Evolutionary conservation across 208 protist genomes (phyloP).

Genomic region (Wallacemonas sp.): DNA sequence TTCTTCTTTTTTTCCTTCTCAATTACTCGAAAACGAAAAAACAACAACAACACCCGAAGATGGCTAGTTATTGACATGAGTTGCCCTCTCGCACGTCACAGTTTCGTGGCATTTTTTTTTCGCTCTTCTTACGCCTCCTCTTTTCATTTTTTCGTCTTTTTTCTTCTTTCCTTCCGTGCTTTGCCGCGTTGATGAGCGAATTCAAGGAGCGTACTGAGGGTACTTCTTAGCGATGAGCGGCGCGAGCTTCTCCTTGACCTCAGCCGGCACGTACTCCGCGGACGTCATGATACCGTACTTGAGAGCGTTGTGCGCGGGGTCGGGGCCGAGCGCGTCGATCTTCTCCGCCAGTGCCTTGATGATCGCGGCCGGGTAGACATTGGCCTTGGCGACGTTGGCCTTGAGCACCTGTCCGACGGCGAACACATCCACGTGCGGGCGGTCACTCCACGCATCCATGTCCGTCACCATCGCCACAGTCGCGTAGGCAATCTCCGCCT

Average conservation of each 20-base stretch:
- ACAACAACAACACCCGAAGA: too few relatives aligned
- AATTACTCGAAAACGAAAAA: not conserved
- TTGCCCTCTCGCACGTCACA: too few relatives aligned
- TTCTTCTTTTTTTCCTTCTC: slow-evolving; percentile 6
- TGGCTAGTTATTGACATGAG: too few relatives aligned
- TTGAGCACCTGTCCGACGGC: slow-evolving; percentile 57
- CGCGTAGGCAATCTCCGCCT: slow-evolving; percentile 91
- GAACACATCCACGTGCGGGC: slow-evolving; percentile 65
- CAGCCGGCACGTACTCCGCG: slow-evolving; percentile 38
- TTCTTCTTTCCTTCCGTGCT: slow-evolving; percentile 4
- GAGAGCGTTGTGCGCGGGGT: slow-evolving; percentile 66
- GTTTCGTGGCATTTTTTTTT: too few relatives aligned
- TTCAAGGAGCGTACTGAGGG: slow-evolving; percentile 36
- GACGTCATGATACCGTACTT: slow-evolving; percentile 55
- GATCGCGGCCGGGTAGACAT: slow-evolving; percentile 51
- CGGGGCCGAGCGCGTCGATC: slow-evolving; percentile 29
- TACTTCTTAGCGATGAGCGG: slow-evolving; percentile 65
- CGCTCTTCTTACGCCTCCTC: not conserved
- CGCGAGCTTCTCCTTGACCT: slow-evolving; percentile 47
- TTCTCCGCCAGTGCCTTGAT: slow-evolving; percentile 40
- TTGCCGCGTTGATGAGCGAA: slow-evolving; percentile 11
- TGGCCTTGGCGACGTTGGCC: slow-evolving; percentile 71
- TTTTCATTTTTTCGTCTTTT: not conserved
- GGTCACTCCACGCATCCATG: slow-evolving; percentile 92
- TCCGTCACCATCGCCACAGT: slow-evolving; percentile 93